phyloP scores from a whole-genome alignment of 257 asterid genomes.

The Nyctanthes arbortristis region DNA sequence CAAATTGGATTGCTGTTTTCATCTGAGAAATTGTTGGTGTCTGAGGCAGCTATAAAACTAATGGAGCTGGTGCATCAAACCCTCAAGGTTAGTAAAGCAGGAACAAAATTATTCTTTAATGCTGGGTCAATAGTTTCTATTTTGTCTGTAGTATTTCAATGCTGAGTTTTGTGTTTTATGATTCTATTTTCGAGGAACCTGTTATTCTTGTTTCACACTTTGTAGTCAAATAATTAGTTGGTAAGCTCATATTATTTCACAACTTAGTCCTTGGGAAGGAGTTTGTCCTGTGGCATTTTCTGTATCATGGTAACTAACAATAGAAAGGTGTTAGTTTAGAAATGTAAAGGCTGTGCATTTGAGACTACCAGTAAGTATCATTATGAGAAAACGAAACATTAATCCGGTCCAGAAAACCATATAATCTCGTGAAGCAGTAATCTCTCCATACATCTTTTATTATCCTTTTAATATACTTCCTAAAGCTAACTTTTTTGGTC shows the following conservation, averaged over 20 bases:
- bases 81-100: conserved; percentile 60
- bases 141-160: background rate
- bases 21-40: conserved; percentile 78
- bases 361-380: background rate
- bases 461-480: background rate
- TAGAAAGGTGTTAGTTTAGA: background rate
- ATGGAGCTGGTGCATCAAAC: conserved; percentile 90
- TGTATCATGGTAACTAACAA: background rate
- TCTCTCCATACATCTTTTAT: background rate
- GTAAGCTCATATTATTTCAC: background rate
- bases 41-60: conserved; percentile 70
- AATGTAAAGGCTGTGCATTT: background rate
- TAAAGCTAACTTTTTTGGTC: background rate
- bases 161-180: background rate
- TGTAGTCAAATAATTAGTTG: background rate
- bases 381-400: background rate
- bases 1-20: conserved; percentile 67
- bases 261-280: background rate
- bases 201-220: background rate
- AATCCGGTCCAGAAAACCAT: background rate
- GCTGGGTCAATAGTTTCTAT: background rate
- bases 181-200: background rate
- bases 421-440: background rate
- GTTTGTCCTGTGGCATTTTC: background rate
- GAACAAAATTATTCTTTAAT: background rate